phyloP scores from a whole-genome alignment of 768 basidiomycete species.

The Suillus placidus region DNA sequence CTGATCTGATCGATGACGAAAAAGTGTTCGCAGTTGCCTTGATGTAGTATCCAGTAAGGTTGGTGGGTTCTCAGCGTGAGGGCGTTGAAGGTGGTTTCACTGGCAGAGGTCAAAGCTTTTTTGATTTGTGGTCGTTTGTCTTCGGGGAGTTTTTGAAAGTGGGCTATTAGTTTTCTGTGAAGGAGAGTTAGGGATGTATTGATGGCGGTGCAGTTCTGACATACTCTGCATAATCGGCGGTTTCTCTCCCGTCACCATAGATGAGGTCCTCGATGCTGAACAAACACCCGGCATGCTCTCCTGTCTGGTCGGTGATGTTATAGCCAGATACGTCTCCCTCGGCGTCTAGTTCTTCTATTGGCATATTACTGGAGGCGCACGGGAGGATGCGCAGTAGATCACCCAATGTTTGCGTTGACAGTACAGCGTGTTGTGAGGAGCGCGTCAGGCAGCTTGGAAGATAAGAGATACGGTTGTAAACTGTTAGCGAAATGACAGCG shows the following conservation, averaged over 20 bases:
- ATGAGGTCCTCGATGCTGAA: slow-evolving; percentile 63
- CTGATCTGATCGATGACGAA: slow-evolving; percentile 74
- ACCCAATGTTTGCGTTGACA: slow-evolving; percentile 73
- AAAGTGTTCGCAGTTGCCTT: slow-evolving; percentile 83
- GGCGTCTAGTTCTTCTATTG: slow-evolving; percentile 41
- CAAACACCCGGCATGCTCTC: slow-evolving; percentile 40
- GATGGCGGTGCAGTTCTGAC: slow-evolving; percentile 28
- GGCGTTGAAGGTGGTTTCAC: slow-evolving; percentile 52
- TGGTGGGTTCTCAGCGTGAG: slow-evolving; percentile 66
- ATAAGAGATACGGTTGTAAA: slow-evolving; percentile 66
- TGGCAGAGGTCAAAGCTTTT: slow-evolving; percentile 47
- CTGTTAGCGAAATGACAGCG: slow-evolving; percentile 59
- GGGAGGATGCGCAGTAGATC: slow-evolving; percentile 63
- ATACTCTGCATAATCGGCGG: slow-evolving; percentile 61
- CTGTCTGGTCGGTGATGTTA: slow-evolving; percentile 21
- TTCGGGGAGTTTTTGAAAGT: slow-evolving; percentile 36
- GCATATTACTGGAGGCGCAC: slow-evolving; percentile 61
- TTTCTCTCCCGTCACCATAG: slow-evolving; percentile 56
- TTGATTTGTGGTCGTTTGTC: slow-evolving; percentile 34
- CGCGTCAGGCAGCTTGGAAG: slow-evolving; percentile 59
- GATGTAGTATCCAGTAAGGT: slow-evolving; percentile 83
- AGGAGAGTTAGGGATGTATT: not conserved
- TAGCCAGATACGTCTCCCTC: slow-evolving; percentile 38
- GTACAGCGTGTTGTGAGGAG: slow-evolving; percentile 65
- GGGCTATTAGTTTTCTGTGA: slow-evolving; percentile 50